These are phyloP conservation scores for Athelia sp. DNA, from an alignment of 1,284 basidiomycete genomes.

Conservation along the genomic window DNA sequence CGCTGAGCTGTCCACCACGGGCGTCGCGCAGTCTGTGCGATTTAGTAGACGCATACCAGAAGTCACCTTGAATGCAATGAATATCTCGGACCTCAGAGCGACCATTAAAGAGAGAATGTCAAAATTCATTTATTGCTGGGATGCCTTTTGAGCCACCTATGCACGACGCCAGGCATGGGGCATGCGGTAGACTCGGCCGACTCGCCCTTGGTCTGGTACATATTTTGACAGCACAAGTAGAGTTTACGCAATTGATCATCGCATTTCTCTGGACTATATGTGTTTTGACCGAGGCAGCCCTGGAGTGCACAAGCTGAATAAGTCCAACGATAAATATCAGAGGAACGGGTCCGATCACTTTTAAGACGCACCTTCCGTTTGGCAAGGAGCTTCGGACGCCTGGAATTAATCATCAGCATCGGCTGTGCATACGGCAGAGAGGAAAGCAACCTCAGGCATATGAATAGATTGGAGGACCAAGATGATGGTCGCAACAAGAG, in stretches of 20 bases:
- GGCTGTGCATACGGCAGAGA: too few species aligned
- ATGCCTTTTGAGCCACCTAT: constrained; percentile 58
- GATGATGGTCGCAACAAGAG: too few species aligned
- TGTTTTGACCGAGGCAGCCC: constrained; percentile 56
- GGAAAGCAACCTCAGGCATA: too few species aligned
- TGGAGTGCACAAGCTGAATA: constrained; percentile 57
- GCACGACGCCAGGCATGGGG: constrained; percentile 48
- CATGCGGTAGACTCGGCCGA: constrained; percentile 54
- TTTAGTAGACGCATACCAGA: too few species aligned
- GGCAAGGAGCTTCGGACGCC: neutral
- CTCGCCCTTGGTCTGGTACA: constrained; percentile 43
- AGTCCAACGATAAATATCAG: neutral
- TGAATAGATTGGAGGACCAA: too few species aligned
- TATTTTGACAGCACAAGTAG: constrained; percentile 53
- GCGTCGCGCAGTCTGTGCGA: too few species aligned
- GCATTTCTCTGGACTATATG: constrained; percentile 60
- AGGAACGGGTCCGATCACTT: neutral
- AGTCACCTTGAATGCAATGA: too few species aligned
- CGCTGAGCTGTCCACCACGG: too few species aligned
- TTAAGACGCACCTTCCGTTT: neutral
- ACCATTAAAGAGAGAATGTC: neutral
- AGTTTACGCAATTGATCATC: constrained; percentile 43
- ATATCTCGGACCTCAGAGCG: too few species aligned
- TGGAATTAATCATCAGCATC: too few species aligned
- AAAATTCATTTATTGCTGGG: constrained; percentile 14